Percentiles rank a stretch among this genome's conserved stretches.
These are phyloP conservation scores for Obba rivulosa DNA, from an alignment of 768 basidiomycete species.

Conservation along the genomic window DNA sequence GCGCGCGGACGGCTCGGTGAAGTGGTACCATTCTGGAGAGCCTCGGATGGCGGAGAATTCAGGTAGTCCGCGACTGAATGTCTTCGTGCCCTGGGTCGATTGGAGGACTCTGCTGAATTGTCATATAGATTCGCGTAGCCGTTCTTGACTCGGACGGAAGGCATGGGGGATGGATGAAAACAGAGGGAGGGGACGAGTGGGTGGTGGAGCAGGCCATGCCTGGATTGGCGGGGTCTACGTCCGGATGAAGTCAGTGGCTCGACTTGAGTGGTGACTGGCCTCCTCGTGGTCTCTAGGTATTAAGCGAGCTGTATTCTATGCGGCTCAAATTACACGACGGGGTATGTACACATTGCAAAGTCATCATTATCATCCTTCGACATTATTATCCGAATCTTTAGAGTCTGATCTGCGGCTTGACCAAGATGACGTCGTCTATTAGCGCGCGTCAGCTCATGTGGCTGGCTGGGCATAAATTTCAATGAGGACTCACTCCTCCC, in stretches of 20 bases:
- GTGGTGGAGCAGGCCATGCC: background rate
- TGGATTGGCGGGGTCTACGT: background rate
- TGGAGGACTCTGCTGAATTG: background rate
- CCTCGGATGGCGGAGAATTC: background rate
- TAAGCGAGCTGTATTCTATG: too few relatives aligned
- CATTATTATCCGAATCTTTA: too few relatives aligned
- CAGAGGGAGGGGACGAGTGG: background rate
- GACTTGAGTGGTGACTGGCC: too few relatives aligned
- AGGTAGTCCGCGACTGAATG: background rate
- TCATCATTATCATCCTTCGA: too few relatives aligned
- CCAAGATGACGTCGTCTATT: too few relatives aligned
- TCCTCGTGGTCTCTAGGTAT: too few relatives aligned
- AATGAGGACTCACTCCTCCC: constrained; percentile 8
- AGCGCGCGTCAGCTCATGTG: too few relatives aligned
- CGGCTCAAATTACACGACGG: too few relatives aligned
- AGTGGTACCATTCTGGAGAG: background rate
- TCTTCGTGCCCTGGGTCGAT: background rate
- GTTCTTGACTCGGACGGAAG: constrained; percentile 43
- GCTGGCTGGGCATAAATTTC: background rate
- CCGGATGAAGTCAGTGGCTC: too few relatives aligned
- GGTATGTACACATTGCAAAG: too few relatives aligned
- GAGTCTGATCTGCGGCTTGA: too few relatives aligned
- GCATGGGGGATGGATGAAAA: constrained; percentile 28
- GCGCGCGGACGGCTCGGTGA: background rate
- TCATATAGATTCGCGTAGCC: constrained; percentile 19